Evolutionary conservation across 305 asterid species (phyloP), one percentile per base, ranked within the genome.

Genomic region (Plantago coronopus): DNA sequence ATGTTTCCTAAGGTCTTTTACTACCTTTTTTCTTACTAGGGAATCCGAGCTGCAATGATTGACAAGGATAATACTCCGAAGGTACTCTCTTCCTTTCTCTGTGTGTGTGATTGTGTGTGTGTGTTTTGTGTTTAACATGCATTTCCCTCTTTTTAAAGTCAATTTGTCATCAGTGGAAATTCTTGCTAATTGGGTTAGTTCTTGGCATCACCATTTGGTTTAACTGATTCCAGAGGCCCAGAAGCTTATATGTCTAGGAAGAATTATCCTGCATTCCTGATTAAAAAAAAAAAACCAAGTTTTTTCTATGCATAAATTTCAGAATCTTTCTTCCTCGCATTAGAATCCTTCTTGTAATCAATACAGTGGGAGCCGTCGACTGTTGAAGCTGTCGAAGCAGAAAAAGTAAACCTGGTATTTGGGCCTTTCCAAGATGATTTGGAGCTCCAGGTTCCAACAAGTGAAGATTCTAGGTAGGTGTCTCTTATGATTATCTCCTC

Each of bases 21-120:
- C 40, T 15, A n/a, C 16, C 4, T 53, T 55, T 69, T 48, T 17
- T 31, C 16, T 53, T 15, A 57, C 64, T 55, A 90, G 96, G 98
- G 96, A 54, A 88, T 91, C 76, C 78, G 98, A 80, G 95, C 98
- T 65, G 73, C 77, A 43, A 83, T 88, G 14, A 72, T 91, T 29
- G 95, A 91, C 82, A 86, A 88, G 81, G 98, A 86, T 72, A 88
- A 88, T 63, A 69, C 86, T 54, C 94, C 98, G 18, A 88, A 90
- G 47, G 98, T 82, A 69, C 17, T 44, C 44, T 62, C 76, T 49
- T 65, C 70, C 58, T 68, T 63, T 29, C 60, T 31, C 74, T 68
- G 77, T 66, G 73, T 57, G 62, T 67, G 63, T 57, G 29, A 45
- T 37, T 21, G 1, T 51, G 46, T 17, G 57, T 38, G 18, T 37